A percentile compares a stretch with the other conserved stretches of the same genome.
These are phyloP conservation scores for Phoma herbarum DNA, from an alignment of 2,329 filamentous ascomycete genomes.

Conservation along the genomic window DNA sequence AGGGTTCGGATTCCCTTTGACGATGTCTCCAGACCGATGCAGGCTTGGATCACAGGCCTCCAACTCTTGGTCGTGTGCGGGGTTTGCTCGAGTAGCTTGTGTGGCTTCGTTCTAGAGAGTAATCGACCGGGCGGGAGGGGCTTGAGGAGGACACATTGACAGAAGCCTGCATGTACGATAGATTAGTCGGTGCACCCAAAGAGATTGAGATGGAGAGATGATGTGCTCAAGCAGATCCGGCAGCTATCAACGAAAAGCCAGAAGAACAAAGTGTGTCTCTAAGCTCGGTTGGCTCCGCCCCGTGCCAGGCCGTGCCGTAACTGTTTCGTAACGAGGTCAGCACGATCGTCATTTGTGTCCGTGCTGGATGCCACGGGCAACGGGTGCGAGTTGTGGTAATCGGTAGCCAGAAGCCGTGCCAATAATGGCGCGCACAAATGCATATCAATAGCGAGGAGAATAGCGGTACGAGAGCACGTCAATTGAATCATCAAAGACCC, in stretches of 20 bases:
- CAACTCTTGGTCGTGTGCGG: constrained; percentile 30
- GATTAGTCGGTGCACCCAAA: constrained; percentile 26
- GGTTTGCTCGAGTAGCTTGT: constrained; percentile 28
- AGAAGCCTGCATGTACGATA: constrained; percentile 22
- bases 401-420: constrained; percentile 15
- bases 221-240: constrained; percentile 25
- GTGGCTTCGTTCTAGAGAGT: constrained; percentile 11
- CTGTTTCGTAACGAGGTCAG: constrained; percentile 39
- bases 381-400: constrained; percentile 19
- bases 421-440: background rate
- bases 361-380: constrained; percentile 32
- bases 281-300: constrained; percentile 34
- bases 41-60: constrained; percentile 34
- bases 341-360: constrained; percentile 38
- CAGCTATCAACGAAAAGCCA: constrained; percentile 36
- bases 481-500: constrained; percentile 9
- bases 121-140: constrained; percentile 13
- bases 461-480: background rate
- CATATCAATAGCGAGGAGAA: background rate
- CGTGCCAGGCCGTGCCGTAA: constrained; percentile 29
- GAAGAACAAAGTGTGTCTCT: constrained; percentile 30
- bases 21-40: constrained; percentile 31
- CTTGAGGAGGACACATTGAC: constrained; percentile 5
- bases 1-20: constrained; percentile 29
- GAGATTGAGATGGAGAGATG: constrained; percentile 13